phyloP scores from a whole-genome alignment of 2,329 filamentous ascomycete genomes.

The Phyllosticta citribraziliensis region DNA sequence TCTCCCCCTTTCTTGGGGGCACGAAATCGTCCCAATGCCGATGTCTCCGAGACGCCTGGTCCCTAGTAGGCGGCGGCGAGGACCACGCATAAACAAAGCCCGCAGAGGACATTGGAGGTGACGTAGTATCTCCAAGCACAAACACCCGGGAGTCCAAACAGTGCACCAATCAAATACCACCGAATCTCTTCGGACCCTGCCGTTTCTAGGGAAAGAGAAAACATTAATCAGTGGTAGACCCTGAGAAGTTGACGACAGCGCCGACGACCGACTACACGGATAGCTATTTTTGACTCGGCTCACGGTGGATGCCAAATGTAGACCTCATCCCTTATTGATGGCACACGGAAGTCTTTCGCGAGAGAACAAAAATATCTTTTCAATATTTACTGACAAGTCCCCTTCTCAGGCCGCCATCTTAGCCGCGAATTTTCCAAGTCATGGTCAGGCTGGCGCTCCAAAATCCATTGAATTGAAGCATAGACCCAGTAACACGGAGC shows the following conservation, averaged over 20 bases:
- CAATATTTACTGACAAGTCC: neutral
- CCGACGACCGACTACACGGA: neutral
- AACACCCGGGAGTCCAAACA: neutral
- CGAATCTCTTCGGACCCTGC: neutral
- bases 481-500: neutral
- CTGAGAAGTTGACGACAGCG: neutral
- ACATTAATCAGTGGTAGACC: neutral
- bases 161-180: neutral
- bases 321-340: neutral
- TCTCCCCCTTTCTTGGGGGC: neutral
- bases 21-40: too few species aligned
- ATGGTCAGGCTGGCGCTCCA: neutral
- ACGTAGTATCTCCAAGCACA: neutral
- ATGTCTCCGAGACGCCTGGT: neutral
- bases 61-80: neutral
- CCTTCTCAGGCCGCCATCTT: neutral
- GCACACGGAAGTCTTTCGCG: neutral
- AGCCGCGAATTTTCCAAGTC: neutral
- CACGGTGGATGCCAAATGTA: neutral
- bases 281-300: neutral
- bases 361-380: neutral
- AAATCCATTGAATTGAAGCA: neutral
- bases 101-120: neutral
- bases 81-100: neutral
- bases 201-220: neutral